These are phyloP conservation scores for Daldinia caldariorum DNA, from an alignment of 495 filamentous ascomycete genomes.

Conservation along the genomic window DNA sequence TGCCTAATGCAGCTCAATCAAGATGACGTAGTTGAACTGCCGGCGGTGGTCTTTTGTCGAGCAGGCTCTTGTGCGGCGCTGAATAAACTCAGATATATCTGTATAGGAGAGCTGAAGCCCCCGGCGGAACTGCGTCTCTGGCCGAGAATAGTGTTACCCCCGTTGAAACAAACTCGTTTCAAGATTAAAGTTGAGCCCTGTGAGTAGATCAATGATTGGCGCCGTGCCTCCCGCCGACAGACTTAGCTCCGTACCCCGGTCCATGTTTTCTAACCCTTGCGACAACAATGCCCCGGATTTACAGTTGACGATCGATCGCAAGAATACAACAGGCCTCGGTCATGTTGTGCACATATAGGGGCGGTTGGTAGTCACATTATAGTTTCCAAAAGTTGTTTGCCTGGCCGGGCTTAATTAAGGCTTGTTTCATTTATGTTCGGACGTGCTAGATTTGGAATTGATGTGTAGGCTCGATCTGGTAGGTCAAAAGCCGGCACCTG, in stretches of 20 bases:
- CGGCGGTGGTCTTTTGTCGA: neutral
- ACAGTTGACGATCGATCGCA: neutral
- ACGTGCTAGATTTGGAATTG: constrained; percentile 27
- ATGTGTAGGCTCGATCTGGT: constrained; percentile 41
- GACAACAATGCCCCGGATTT: constrained; percentile 23
- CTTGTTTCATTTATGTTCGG: constrained; percentile 31
- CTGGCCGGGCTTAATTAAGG: constrained; percentile 29
- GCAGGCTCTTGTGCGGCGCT: constrained; percentile 4
- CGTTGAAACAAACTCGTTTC: constrained; percentile 41
- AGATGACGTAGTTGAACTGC: constrained; percentile 3
- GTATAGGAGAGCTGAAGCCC: neutral
- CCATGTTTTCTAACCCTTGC: constrained; percentile 4
- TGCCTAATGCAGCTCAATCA: neutral
- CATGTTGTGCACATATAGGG: neutral
- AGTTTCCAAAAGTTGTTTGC: constrained; percentile 3
- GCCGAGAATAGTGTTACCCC: constrained; percentile 14
- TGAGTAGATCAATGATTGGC: constrained; percentile 31
- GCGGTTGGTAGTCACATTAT: constrained; percentile 3
- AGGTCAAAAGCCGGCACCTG: constrained; percentile 28
- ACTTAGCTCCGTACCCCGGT: constrained; percentile 26
- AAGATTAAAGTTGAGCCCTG: constrained; percentile 21
- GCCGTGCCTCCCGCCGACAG: constrained; percentile 16
- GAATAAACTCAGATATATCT: neutral
- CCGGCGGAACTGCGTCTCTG: constrained; percentile 7
- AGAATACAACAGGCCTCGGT: neutral